These are phyloP conservation scores for Pythium myriotylum DNA, from an alignment of 352 stramenopile genomes.

Conservation along the genomic window DNA sequence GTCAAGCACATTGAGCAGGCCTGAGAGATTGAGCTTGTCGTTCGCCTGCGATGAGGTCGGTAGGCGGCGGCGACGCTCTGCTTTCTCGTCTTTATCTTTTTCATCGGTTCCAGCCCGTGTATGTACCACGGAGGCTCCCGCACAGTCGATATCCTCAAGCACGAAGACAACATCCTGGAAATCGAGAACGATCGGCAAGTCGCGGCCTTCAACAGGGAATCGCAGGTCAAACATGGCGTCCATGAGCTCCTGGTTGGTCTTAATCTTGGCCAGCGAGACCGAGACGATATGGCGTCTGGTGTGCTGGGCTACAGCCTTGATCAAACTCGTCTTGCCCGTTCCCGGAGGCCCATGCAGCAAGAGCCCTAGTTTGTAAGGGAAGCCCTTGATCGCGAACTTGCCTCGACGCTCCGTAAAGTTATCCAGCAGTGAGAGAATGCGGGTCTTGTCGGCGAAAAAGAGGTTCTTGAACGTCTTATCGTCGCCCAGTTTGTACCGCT, in stretches of 20 bases:
- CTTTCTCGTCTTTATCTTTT: background rate
- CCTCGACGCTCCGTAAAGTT: constrained; percentile 69
- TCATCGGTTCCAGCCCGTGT: background rate
- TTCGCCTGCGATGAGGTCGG: constrained; percentile 14
- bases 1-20: constrained; percentile 83
- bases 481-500: constrained; percentile 81
- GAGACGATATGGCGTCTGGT: constrained; percentile 69
- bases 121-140: constrained; percentile 46
- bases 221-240: constrained; percentile 57
- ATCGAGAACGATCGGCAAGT: constrained; percentile 41
- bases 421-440: constrained; percentile 68
- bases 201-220: constrained; percentile 42
- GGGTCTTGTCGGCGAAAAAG: constrained; percentile 86
- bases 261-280: constrained; percentile 53
- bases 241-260: constrained; percentile 70
- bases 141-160: constrained; percentile 75
- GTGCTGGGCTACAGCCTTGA: constrained; percentile 86
- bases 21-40: constrained; percentile 59
- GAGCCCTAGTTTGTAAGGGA: constrained; percentile 89
- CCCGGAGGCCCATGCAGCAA: constrained; percentile 89
- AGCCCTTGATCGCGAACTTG: constrained; percentile 88
- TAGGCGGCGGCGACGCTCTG: constrained; percentile 27
- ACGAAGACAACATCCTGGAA: constrained; percentile 82
- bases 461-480: constrained; percentile 90
- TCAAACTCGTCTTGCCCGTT: constrained; percentile 92